Conservation (phyloP, 1,284 basidiomycete species). For the Trichosporon ovoides region DNA sequence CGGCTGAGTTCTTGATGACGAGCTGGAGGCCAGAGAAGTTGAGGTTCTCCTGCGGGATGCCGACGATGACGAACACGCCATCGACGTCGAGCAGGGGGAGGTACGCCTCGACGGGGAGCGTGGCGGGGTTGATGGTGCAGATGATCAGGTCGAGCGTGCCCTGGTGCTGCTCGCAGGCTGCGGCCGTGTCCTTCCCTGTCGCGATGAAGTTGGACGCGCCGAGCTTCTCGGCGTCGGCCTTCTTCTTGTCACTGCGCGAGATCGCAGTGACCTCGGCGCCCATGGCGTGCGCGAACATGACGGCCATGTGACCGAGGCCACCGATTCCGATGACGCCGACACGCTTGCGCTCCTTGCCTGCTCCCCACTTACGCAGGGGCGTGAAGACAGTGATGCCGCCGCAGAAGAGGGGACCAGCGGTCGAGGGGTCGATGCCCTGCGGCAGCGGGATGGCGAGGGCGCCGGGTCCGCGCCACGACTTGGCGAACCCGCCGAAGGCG, state of each 20-base stretch:
- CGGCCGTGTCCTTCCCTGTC: slow-evolving; percentile 28
- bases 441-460: slow-evolving; percentile 64
- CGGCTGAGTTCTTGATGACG: slow-evolving; percentile 22
- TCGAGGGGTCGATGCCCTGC: slow-evolving; percentile 54
- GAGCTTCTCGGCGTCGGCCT: slow-evolving; percentile 52
- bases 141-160: slow-evolving; percentile 49
- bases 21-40: slow-evolving; percentile 30
- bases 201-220: slow-evolving; percentile 48
- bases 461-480: slow-evolving; percentile 39
- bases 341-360: slow-evolving; percentile 50
- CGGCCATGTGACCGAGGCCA: slow-evolving; percentile 46
- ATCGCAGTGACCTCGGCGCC: slow-evolving; percentile 60
- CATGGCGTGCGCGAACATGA: slow-evolving; percentile 52
- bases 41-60: slow-evolving; percentile 32
- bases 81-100: slow-evolving; percentile 43
- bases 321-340: slow-evolving; percentile 53
- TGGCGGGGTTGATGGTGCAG: slow-evolving; percentile 38
- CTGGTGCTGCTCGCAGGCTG: slow-evolving; percentile 29
- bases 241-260: slow-evolving; percentile 51
- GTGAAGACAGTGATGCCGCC: slow-evolving; percentile 49
- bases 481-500: slow-evolving; percentile 48
- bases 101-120: slow-evolving; percentile 36
- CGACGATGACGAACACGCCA: slow-evolving; percentile 45
- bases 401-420: slow-evolving; percentile 53
- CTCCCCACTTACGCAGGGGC: slow-evolving; percentile 52